phyloP scores from a whole-genome alignment of 2,329 filamentous ascomycete species.

The Cladobotryum protrusum region DNA sequence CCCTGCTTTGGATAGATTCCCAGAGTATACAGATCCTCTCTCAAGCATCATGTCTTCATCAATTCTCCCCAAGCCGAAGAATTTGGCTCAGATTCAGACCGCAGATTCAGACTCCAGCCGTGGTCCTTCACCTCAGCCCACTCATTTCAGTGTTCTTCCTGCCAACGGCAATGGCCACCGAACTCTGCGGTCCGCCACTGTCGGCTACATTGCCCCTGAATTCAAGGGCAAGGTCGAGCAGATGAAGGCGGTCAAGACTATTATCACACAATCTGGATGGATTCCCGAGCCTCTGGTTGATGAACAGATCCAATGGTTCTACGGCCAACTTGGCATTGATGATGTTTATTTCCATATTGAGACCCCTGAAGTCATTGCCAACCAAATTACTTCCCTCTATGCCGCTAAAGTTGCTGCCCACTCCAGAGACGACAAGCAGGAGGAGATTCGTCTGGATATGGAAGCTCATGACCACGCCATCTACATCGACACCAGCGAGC shows the following conservation, averaged over 20 bases:
- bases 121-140: slow-evolving; percentile 80
- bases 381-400: slow-evolving; percentile 92
- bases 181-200: slow-evolving; percentile 78
- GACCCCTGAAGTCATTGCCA: slow-evolving; percentile 77
- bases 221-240: slow-evolving; percentile 91
- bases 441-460: slow-evolving; percentile 94
- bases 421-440: slow-evolving; percentile 83
- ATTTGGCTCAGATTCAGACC: slow-evolving; percentile 35
- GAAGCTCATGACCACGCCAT: slow-evolving; percentile 92
- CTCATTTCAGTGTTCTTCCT: slow-evolving; percentile 66
- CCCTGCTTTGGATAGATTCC: slow-evolving; percentile 35
- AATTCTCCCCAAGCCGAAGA: slow-evolving; percentile 31
- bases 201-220: slow-evolving; percentile 89
- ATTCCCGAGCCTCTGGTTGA: slow-evolving; percentile 79
- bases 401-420: slow-evolving; percentile 94
- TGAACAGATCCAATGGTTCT: slow-evolving; percentile 90
- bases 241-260: slow-evolving; percentile 83
- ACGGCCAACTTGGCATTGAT: slow-evolving; percentile 94
- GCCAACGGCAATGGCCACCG: slow-evolving; percentile 58
- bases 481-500: slow-evolving; percentile 95
- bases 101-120: slow-evolving; percentile 43
- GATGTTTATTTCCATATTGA: slow-evolving; percentile 98
- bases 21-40: slow-evolving; percentile 37
- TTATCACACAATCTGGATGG: slow-evolving; percentile 74
- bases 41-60: slow-evolving; percentile 25